Evolutionary conservation across 106 monocot species (phyloP).

Genomic region (Acorus gramineus): DNA sequence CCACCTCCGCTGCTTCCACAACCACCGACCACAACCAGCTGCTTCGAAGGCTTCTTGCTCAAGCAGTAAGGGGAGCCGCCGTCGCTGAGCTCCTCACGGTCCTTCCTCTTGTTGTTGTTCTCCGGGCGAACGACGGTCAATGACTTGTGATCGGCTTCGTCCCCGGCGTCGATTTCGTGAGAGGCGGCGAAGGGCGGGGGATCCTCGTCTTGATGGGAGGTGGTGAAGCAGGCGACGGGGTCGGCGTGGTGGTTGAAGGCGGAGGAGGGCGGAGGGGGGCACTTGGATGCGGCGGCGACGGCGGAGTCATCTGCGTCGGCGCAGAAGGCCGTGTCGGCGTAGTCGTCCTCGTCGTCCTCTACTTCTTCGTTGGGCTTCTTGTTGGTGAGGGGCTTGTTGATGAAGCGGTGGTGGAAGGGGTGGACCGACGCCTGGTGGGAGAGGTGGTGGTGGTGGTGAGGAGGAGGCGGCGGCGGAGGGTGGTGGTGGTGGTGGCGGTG

Average conservation of each 20-base stretch:
- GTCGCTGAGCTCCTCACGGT: conserved; percentile 69
- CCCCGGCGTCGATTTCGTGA: conserved; percentile 4
- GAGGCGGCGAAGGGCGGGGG: conserved; percentile 16
- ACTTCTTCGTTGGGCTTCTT: neutral
- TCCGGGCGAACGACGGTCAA: too few species aligned
- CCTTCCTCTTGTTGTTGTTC: conserved; percentile 22
- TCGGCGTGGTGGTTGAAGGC: conserved; percentile 7
- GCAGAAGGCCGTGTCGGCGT: conserved; percentile 32
- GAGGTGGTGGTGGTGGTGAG: conserved; percentile 13
- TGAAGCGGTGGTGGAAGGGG: conserved; percentile 20
- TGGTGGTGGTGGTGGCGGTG: neutral
- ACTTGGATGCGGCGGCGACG: neutral
- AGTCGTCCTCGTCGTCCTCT: conserved; percentile 12
- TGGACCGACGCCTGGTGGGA: conserved; percentile 9
- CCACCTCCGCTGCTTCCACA: neutral
- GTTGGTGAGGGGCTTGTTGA: conserved; percentile 1
- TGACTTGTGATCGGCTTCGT: too few species aligned
- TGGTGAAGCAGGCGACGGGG: neutral
- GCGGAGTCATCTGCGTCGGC: conserved; percentile 11
- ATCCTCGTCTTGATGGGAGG: conserved; percentile 19
- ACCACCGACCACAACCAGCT: conserved; percentile 18
- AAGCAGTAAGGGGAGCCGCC: conserved; percentile 61
- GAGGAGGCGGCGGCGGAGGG: conserved; percentile 7
- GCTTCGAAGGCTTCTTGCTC: conserved; percentile 22
- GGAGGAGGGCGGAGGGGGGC: neutral